phyloP scores from a whole-genome alignment of 2,329 filamentous ascomycete species.

The Colletotrichum eremochloae region DNA sequence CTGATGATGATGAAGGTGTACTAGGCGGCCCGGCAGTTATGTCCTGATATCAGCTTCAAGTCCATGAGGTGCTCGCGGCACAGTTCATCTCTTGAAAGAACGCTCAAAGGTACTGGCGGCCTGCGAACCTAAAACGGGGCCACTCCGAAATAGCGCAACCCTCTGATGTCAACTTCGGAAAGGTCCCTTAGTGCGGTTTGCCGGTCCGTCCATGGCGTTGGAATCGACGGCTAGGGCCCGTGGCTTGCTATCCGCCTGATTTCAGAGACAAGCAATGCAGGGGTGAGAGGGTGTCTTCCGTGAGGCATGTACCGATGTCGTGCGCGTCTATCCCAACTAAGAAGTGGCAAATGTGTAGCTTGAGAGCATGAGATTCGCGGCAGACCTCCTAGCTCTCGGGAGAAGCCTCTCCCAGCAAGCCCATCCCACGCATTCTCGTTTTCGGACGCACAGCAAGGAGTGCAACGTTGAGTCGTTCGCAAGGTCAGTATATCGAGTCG shows the following conservation, averaged over 20 bases:
- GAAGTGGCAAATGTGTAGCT: background rate
- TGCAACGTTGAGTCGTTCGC: constrained; percentile 2
- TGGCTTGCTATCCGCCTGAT: constrained; percentile 7
- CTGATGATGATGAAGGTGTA: background rate
- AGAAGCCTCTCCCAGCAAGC: constrained; percentile 8
- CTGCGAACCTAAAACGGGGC: background rate
- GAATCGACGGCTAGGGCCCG: background rate
- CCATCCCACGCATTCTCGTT: constrained; percentile 2
- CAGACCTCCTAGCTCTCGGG: constrained; percentile 8
- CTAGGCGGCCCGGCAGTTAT: background rate
- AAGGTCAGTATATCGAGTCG: background rate
- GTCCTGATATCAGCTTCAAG: background rate
- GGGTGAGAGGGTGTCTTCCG: fast-evolving
- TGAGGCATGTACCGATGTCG: background rate
- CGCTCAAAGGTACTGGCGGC: background rate
- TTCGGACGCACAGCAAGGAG: background rate
- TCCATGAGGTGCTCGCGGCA: background rate
- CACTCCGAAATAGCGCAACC: constrained; percentile 14
- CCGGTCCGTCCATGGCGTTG: background rate
- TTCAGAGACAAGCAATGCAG: background rate
- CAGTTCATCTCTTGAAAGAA: background rate
- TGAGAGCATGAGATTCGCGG: background rate
- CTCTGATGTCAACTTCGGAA: constrained; percentile 14
- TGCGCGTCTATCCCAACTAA: background rate
- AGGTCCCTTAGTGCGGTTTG: constrained; percentile 4